Evolutionary conservation across 176 grass and related monocot genomes (phyloP), one percentile per base, ranked within the genome.

Genomic region (Triticum aestivum): DNA sequence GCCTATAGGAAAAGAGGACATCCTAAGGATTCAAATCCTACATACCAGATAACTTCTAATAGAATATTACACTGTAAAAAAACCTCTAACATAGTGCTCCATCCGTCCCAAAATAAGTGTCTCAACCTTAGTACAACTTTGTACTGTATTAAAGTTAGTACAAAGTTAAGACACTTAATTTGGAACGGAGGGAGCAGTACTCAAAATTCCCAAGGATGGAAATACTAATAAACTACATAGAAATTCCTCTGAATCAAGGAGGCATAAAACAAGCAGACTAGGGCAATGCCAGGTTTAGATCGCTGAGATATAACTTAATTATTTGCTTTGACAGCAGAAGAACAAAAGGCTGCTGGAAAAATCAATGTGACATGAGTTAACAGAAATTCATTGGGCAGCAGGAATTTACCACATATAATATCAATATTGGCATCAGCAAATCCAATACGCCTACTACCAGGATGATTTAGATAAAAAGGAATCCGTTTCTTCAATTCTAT

Each of bases 391-490:
- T 29, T 7, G 27, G 58, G 24, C 26, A 75, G 12, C 58, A 84
- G 38, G 54, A 75, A 49, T 26, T 64, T 74, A 65, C 24, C 23
- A 15, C 63, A 84, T 64, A 75, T 20, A 44, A 59, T 17, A 17
- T 65, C 82, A 34, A 84, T 64, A 75, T 74, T 59, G 58, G 51
- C 23, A 74, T 11, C 47, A 69, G 8, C 47, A 83, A 83, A 58
- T 15, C 17, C 56, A 84, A 84, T 64, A 29, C 34, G 72, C 81
- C 54, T 73, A 29, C 20, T 73, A 29, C 47, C 3, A 33, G 30
- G 45, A 24, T n/a, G 13, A 11, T 20, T 73, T 21, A 17, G 6
- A 32, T 9, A 39, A 32, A 6, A 17, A 32, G 73, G 45, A 77
- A 77, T 77, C 73, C 3, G 18, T 9, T 33, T 15, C 52, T 77